Evolutionary conservation across 495 filamentous ascomycete species (phyloP).

Genomic region (Aspergillus diversus): DNA sequence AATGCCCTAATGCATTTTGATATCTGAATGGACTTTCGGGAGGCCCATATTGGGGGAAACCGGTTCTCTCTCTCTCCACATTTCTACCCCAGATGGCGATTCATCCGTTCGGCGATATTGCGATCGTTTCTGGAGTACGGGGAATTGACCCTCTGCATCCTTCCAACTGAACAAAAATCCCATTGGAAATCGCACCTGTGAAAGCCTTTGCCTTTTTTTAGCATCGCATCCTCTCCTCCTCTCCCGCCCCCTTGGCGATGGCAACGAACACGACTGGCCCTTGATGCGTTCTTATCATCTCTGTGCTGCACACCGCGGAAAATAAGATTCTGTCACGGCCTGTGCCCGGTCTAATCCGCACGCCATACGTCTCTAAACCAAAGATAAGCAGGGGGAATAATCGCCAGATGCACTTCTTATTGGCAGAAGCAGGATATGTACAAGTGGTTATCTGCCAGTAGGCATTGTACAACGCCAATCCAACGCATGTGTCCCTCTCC

Average conservation of each 20-base stretch:
- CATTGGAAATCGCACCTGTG: not conserved
- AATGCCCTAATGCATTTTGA: not conserved
- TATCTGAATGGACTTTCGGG: not conserved
- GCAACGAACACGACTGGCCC: not conserved
- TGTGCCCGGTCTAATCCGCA: not conserved
- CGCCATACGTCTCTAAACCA: not conserved
- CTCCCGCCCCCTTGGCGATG: not conserved
- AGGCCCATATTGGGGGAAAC: not conserved
- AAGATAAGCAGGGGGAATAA: conserved; percentile 3
- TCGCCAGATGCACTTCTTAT: not conserved
- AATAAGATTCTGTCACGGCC: not conserved
- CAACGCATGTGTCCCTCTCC: not conserved
- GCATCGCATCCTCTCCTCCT: not conserved
- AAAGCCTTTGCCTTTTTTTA: not conserved
- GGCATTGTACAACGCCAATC: too few species aligned
- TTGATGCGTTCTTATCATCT: not conserved
- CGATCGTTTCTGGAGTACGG: not conserved
- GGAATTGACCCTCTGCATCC: not conserved
- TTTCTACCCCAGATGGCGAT: conserved; percentile 11
- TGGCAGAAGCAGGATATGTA: not conserved
- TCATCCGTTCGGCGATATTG: not conserved
- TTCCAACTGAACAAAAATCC: not conserved
- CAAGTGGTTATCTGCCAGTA: not conserved
- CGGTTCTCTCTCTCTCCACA: conserved; percentile 13
- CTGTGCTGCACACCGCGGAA: not conserved